Evolutionary conservation across 2,329 filamentous ascomycete genomes (phyloP).

Genomic region (Thielaviopsis ethacetica): DNA sequence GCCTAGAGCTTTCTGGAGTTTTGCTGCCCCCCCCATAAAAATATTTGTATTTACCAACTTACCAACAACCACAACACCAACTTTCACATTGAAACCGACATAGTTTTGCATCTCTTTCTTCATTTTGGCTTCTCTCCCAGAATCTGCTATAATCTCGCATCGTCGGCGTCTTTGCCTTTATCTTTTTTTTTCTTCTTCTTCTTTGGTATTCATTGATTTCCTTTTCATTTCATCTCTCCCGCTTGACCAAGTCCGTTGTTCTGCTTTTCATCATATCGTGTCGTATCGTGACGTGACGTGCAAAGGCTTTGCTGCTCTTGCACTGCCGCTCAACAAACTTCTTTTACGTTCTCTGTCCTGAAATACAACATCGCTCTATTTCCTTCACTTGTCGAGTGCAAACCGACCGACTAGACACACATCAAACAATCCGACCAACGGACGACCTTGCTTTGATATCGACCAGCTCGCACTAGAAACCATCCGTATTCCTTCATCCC

Average conservation of each 20-base stretch:
- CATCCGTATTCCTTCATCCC: neutral
- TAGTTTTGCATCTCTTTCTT: neutral
- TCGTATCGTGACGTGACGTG: neutral
- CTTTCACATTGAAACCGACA: neutral
- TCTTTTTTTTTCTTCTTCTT: neutral
- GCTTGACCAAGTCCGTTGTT: neutral
- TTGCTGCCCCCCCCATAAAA: neutral
- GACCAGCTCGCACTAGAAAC: neutral
- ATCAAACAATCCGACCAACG: too few relatives aligned
- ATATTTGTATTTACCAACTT: neutral
- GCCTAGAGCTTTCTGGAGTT: neutral
- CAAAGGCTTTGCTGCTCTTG: neutral
- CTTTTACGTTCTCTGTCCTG: neutral
- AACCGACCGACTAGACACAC: neutral
- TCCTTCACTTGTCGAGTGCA: neutral
- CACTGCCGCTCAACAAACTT: neutral
- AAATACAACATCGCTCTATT: neutral
- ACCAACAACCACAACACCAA: neutral
- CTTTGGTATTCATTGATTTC: neutral
- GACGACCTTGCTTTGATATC: neutral
- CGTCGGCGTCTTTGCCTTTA: neutral
- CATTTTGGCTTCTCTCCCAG: neutral
- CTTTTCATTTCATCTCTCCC: neutral
- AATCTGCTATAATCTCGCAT: neutral
- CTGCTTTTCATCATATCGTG: neutral